Evolutionary conservation across 345 rosid genomes (phyloP), one percentile per base, ranked within the genome.

Genomic region (Gossypium ekmanianum): DNA sequence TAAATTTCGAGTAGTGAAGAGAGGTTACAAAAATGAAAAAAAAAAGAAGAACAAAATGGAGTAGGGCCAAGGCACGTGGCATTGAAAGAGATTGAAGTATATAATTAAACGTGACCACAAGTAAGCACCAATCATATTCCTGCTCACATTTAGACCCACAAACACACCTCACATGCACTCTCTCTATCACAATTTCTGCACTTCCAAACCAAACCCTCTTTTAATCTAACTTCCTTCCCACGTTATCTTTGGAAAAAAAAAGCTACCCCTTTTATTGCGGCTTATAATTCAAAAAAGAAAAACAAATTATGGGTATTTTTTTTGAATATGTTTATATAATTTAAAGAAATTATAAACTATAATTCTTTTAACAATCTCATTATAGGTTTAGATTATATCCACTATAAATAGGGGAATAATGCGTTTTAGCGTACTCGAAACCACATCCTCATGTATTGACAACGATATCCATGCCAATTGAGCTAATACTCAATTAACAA

Each of bases 391-490:
- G 3, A 34, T 34, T 34, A 34, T 4, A 34, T 4, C 1, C 39
- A 34, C 1, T 34, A 34, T 4, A 34, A 34, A 34, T 1, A 34
- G 1, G 7, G 1, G 7, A 0, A 1, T 5, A 34, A 5, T 34
- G 0, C 0, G 7, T 5, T 34, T 34, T 5, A 34, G 0, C 7
- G 0, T 0, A 34, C 7, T 34, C 7, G 1, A 34, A 34, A 4
- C 1, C 0, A 34, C 7, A 1, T 34, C 7, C 1, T 34, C 41
- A 7, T 5, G 1, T 1, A 5, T 5, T 1, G 7, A 5, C 0
- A 5, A 34, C 0, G 1, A 1, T 34, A 34, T 34, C 7, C 41
- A 5, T 34, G 0, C 1, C 0, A 5, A 5, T 34, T 5, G 2
- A 34, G 41, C 0, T 6, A 34, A 34, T 1, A 34, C 41, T 34